Evolutionary conservation across 2,329 filamentous ascomycete genomes (phyloP).

Genomic region (Phaeomoniella chlamydospora): DNA sequence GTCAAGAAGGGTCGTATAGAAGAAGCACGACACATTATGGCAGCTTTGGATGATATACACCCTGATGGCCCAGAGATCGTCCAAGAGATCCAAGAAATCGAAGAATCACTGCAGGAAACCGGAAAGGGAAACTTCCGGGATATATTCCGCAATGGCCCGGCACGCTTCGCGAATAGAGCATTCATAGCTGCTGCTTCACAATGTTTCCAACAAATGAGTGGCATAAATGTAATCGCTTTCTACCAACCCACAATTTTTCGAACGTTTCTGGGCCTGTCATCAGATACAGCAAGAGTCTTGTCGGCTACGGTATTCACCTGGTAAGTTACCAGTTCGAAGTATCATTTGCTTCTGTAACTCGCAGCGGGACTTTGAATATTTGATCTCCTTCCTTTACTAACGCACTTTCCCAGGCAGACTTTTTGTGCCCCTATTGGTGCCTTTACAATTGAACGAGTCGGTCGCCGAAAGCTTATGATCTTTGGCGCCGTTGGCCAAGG

Average conservation of each 20-base stretch:
- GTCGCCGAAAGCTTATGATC: conserved; percentile 19
- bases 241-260: conserved; percentile 20
- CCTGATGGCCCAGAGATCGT: conserved; percentile 24
- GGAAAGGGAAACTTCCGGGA: conserved; percentile 30
- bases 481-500: conserved; percentile 17
- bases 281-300: conserved; percentile 25
- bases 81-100: conserved; percentile 25
- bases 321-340: conserved; percentile 17
- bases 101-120: conserved; percentile 25
- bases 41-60: conserved; percentile 27
- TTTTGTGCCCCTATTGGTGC: conserved; percentile 27
- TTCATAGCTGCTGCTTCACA: conserved; percentile 1
- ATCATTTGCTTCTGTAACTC: neutral
- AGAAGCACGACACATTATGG: conserved; percentile 18
- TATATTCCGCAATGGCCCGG: conserved; percentile 17
- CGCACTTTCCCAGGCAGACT: conserved; percentile 22
- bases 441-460: conserved; percentile 27
- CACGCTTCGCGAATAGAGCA: neutral
- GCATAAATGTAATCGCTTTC: conserved; percentile 18
- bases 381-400: conserved; percentile 14
- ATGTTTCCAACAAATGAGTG: neutral
- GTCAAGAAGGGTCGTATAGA: conserved; percentile 24
- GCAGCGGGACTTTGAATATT: neutral
- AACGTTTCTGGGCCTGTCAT: conserved; percentile 14
- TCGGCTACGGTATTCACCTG: conserved; percentile 20